These are phyloP conservation scores for Dimargaris cristalligena DNA, from an alignment of 192 early-diverging fungal species.

Conservation along the genomic window DNA sequence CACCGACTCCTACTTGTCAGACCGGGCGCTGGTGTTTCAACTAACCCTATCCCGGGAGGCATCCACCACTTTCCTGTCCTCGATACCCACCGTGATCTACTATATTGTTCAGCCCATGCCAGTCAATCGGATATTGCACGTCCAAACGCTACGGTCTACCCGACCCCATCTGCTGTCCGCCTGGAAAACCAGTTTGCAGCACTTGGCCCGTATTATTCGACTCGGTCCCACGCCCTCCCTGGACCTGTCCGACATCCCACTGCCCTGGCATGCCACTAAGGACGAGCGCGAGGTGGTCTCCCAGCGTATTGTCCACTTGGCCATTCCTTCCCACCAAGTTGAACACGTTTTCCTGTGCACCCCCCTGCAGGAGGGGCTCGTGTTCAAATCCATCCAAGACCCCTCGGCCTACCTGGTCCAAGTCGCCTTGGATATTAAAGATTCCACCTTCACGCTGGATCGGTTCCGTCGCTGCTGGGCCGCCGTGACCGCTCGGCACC, in stretches of 20 bases:
- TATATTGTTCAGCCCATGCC: neutral
- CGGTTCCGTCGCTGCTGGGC: neutral
- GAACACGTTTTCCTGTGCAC: neutral
- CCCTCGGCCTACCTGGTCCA: neutral
- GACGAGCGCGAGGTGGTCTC: neutral
- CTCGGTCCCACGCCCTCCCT: neutral
- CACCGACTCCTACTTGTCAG: neutral
- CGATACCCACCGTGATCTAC: no score
- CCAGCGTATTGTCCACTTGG: neutral
- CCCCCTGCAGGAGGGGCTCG: neutral
- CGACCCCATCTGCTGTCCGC: neutral
- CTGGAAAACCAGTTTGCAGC: neutral
- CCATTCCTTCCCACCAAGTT: neutral
- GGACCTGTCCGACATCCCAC: neutral
- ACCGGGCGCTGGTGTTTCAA: neutral
- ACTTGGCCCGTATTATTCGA: neutral
- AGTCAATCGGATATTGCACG: neutral
- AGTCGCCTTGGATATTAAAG: neutral
- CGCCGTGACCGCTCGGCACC: no score
- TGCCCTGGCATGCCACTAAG: neutral
- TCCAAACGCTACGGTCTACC: neutral
- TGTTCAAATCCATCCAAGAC: neutral
- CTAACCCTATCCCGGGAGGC: neutral
- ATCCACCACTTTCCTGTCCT: neutral
- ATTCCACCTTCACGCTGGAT: neutral